Conservation (phyloP, 805 yeast genomes). For the Candida berthetii region DNA sequence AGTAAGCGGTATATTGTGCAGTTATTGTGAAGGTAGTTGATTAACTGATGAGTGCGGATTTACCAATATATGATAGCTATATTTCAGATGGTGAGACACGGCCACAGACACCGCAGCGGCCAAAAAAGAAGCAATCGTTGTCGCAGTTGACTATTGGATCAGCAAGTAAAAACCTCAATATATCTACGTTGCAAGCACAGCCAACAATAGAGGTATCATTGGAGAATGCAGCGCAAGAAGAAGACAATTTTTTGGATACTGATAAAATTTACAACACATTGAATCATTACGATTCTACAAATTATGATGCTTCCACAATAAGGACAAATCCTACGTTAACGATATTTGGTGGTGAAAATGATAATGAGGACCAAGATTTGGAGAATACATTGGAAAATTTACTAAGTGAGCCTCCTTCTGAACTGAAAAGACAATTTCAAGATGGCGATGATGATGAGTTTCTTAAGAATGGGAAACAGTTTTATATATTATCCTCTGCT, state of each 20-base stretch:
- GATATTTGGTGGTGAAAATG: constrained; percentile 8
- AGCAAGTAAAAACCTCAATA: constrained; percentile 4
- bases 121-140: constrained; percentile 14
- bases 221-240: constrained; percentile 9
- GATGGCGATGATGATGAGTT: constrained; percentile 7
- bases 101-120: constrained; percentile 12
- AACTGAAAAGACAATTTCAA: constrained; percentile 2
- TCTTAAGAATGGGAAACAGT: constrained; percentile 43
- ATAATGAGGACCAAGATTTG: constrained; percentile 16
- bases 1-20: too few species aligned
- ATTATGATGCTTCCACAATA: constrained; percentile 10
- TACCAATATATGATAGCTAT: not conserved
- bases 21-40: too few species aligned
- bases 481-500: constrained; percentile 73
- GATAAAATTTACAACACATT: not conserved
- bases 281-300: constrained; percentile 4
- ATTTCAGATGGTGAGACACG: not conserved
- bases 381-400: constrained; percentile 16
- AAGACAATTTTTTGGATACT: constrained; percentile 7
- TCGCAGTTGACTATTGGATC: constrained; percentile 14
- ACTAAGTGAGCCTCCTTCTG: constrained; percentile 16
- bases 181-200: constrained; percentile 20
- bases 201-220: constrained; percentile 27
- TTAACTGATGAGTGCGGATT: not conserved
- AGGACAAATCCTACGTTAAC: constrained; percentile 23